Base-by-base conservation (phyloP, 2,329 filamentous ascomycete species). In the Ascochyta clinopodiicola region DNA sequence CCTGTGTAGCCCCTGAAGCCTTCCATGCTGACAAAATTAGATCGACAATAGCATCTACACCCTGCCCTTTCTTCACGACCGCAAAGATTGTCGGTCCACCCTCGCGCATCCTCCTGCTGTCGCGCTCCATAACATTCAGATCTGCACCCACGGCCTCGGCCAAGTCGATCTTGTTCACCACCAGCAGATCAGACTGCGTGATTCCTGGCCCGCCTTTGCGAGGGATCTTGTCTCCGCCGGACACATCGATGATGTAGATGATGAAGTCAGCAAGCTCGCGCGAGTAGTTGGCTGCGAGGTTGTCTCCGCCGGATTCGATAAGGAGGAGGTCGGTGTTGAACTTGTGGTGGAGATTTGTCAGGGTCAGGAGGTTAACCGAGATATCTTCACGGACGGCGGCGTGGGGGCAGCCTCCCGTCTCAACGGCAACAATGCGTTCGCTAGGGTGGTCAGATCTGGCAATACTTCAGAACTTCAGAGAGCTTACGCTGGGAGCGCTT, bases 321-420 rank as follows among this genome's bases (percentile, higher is more conserved):
- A 99, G 86, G 22, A 99, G 84, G 21, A 99, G 77, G 72, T 98
- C 91, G 0, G 92, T 87, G 38, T 80, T 76, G 81, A 96, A 96
- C 61, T 89, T 85, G 52, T 82, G 81, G 77, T 98, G 94, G 44
- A 98, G 83, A 66, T 93, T 89, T 71, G 96, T 94, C 35, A 99
- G 85, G 0, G 94, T 95, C 51, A 92, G 90, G 3, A 99, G 87
- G 80, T 99, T 99, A 63, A 91, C 88, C 34, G 87, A 91, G 70
- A 99, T 97, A 79, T 99, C 95, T 81, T 99, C 95, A 63, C 95
- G 91, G 56, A 98, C 95, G 35, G 95, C 95, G 57, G 95, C 95
- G 80, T 99, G 95, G 0, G 95, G 95, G 74, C 95, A 98, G 12
- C 95, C 95, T 64, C 95, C 95, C 2, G 95, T 99, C 79, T 99